Conservation (phyloP, 148 eudicot genomes). For the Dianthus caryophyllus region DNA sequence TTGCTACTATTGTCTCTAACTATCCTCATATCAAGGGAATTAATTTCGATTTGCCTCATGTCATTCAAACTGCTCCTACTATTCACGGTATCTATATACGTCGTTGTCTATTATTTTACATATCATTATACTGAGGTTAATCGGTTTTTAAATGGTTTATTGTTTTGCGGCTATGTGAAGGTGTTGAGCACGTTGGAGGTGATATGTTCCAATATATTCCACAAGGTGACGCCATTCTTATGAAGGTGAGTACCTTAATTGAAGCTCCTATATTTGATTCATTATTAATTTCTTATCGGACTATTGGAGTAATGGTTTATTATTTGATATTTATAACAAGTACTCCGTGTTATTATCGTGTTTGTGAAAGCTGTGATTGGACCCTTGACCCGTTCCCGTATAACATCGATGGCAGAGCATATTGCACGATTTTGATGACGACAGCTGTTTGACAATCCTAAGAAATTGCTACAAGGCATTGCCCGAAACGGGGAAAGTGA, state of each 20-base stretch:
- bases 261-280: background rate
- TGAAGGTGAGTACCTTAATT: too few species aligned
- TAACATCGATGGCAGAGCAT: conserved; percentile 17
- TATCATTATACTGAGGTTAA: too few species aligned
- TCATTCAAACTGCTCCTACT: background rate
- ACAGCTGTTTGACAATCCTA: conserved; percentile 30
- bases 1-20: background rate
- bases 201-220: conserved; percentile 16
- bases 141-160: background rate
- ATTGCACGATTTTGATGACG: conserved; percentile 34
- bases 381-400: background rate
- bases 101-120: too few species aligned
- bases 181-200: conserved; percentile 16
- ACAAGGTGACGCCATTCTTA: background rate
- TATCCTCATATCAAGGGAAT: conserved; percentile 13
- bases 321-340: too few species aligned
- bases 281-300: too few species aligned
- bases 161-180: background rate
- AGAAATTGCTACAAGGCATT: conserved; percentile 26
- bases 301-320: too few species aligned
- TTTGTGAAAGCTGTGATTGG: background rate
- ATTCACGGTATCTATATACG: background rate
- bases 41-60: conserved; percentile 20
- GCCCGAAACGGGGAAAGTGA: conserved; percentile 29
- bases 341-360: background rate